phyloP scores from a whole-genome alignment of 306 rosid genomes.

The Rosa multiflora region DNA sequence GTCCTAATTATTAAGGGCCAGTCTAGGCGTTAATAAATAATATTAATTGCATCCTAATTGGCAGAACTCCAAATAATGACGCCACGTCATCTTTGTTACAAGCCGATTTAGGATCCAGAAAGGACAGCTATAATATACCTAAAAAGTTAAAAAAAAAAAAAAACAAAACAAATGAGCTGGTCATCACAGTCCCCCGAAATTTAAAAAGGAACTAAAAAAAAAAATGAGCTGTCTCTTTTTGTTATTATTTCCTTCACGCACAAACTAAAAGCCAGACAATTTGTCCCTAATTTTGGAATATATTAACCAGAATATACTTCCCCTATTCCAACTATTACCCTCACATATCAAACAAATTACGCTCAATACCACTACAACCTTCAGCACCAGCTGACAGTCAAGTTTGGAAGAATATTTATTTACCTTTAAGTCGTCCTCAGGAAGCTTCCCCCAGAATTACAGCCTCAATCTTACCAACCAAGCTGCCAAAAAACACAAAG shows the following conservation, averaged over 20 bases:
- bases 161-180: slow-evolving; percentile 16
- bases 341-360: background rate
- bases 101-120: slow-evolving; percentile 36
- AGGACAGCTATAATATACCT: slow-evolving; percentile 30
- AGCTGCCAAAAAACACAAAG: background rate
- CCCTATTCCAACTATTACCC: background rate
- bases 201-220: background rate
- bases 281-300: background rate
- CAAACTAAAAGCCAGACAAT: background rate
- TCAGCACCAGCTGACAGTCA: slow-evolving; percentile 18
- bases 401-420: slow-evolving; percentile 17
- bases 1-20: background rate
- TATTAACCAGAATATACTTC: background rate
- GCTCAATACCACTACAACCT: background rate
- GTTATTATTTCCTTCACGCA: background rate
- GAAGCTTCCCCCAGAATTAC: slow-evolving; percentile 23
- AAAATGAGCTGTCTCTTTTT: slow-evolving; percentile 27
- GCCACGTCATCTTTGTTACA: slow-evolving; percentile 34
- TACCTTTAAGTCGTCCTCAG: slow-evolving; percentile 40
- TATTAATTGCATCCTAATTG: background rate
- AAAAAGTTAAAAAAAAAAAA: background rate
- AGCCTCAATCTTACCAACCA: slow-evolving; percentile 21
- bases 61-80: slow-evolving; percentile 15
- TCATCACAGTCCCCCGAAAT: background rate
- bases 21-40: background rate